phyloP scores from a whole-genome alignment of 1,284 basidiomycete species.

The Moesziomyces antarcticus region DNA sequence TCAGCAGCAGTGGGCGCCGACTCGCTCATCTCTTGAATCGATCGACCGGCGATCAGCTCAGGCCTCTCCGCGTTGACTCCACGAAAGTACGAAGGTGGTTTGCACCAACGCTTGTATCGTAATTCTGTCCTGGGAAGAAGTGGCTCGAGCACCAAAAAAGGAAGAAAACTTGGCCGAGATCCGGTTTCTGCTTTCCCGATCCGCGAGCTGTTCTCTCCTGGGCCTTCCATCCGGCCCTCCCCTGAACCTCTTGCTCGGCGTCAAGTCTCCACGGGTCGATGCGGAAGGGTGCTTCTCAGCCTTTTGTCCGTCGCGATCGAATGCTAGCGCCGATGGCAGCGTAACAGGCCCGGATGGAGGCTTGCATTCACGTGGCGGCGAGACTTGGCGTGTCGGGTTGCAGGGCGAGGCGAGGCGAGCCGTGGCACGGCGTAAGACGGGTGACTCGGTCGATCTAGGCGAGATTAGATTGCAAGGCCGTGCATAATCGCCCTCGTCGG shows the following conservation, averaged over 20 bases:
- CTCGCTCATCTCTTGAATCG: background rate
- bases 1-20: background rate
- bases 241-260: too few species aligned
- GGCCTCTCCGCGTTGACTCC: too few species aligned
- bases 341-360: too few species aligned
- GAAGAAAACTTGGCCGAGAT: background rate
- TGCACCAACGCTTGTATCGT: too few species aligned
- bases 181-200: background rate
- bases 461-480: constrained; percentile 14
- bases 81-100: too few species aligned
- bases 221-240: too few species aligned
- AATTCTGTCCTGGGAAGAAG: background rate
- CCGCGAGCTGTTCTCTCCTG: background rate
- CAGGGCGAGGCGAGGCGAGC: background rate
- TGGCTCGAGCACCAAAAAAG: background rate
- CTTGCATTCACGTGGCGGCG: too few species aligned
- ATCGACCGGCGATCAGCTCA: background rate
- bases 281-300: background rate
- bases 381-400: background rate
- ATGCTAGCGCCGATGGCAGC: background rate
- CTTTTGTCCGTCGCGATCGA: background rate
- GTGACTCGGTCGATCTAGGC: constrained; percentile 22
- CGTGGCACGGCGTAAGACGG: background rate
- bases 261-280: background rate
- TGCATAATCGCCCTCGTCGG: background rate